phyloP scores from a whole-genome alignment of 2,329 filamentous ascomycete genomes.

The Aspergillus carbonarius region DNA sequence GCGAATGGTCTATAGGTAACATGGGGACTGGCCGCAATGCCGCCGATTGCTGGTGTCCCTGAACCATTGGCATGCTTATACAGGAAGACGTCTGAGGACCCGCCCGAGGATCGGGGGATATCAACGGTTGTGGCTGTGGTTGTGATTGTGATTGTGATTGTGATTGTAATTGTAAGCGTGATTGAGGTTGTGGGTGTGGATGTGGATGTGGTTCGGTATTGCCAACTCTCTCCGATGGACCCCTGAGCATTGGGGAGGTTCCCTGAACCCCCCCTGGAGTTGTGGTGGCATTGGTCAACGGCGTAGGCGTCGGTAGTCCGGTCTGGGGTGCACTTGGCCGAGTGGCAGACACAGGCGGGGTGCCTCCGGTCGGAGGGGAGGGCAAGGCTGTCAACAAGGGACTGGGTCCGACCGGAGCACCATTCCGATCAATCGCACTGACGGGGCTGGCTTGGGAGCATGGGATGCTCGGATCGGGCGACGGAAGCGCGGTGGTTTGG shows the following conservation, averaged over 20 bases:
- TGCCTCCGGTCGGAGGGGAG: slow-evolving; percentile 51
- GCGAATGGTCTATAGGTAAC: not conserved
- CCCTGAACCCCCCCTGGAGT: not conserved
- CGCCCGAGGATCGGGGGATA: not conserved
- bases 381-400: slow-evolving; percentile 46
- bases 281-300: not conserved
- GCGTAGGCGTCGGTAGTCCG: not conserved
- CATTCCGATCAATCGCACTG: slow-evolving; percentile 17
- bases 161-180: not conserved
- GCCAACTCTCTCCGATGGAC: not conserved
- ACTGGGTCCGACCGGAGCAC: not conserved
- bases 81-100: not conserved
- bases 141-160: not conserved
- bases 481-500: slow-evolving; percentile 24
- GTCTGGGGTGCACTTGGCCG: not conserved
- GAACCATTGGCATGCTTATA: not conserved
- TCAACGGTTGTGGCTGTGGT: not conserved
- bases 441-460: slow-evolving; percentile 27
- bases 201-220: not conserved
- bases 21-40: not conserved
- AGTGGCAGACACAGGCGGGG: not conserved
- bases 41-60: not conserved
- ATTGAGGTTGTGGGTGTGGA: not conserved
- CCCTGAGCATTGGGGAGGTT: not conserved
- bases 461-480: slow-evolving; percentile 30